Percentiles rank a stretch among this genome's conserved stretches.
Evolutionary conservation across 345 rosid species (phyloP).

Genomic region (Ceriops decandra): DNA sequence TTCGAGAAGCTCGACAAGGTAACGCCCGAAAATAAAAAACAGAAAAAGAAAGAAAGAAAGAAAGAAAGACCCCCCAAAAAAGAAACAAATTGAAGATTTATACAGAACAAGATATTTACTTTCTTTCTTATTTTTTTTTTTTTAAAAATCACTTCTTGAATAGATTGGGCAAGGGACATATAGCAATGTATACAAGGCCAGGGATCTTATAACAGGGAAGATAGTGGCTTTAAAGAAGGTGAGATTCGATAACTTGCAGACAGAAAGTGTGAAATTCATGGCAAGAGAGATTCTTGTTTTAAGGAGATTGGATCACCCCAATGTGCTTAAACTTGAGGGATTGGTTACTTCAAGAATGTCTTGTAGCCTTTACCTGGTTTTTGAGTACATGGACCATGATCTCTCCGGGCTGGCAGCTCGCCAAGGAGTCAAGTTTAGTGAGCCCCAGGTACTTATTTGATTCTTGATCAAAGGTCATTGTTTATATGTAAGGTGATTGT

Average conservation of each 20-base stretch:
- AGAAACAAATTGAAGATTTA: too few relatives aligned
- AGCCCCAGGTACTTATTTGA: slow-evolving; percentile 61
- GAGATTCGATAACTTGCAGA: slow-evolving; percentile 84
- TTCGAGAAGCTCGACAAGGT: slow-evolving; percentile 89
- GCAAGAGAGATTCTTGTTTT: slow-evolving; percentile 90
- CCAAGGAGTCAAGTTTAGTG: slow-evolving; percentile 69
- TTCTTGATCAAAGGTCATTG: not conserved
- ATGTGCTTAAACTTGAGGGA: slow-evolving; percentile 85
- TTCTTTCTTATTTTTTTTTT: slow-evolving; percentile 5
- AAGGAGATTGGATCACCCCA: slow-evolving; percentile 69
- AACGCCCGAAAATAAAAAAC: not conserved
- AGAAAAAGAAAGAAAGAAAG: too few relatives aligned
- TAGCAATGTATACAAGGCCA: slow-evolving; percentile 90
- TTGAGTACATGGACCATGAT: slow-evolving; percentile 96
- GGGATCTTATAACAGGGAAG: slow-evolving; percentile 73
- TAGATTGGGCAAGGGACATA: slow-evolving; percentile 97
- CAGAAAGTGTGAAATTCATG: slow-evolving; percentile 93
- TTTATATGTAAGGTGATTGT: not conserved
- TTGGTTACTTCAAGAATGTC: slow-evolving; percentile 89
- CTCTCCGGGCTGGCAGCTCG: slow-evolving; percentile 75
- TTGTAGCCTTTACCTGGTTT: slow-evolving; percentile 77
- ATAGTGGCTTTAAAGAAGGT: slow-evolving; percentile 94
- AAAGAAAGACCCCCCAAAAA: too few relatives aligned
- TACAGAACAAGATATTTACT: not conserved
- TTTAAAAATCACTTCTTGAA: not conserved